A percentile compares a stretch with the other conserved stretches of the same genome.
Evolutionary conservation across 805 yeast genomes (phyloP).

Genomic region (Saturnispora silvae): DNA sequence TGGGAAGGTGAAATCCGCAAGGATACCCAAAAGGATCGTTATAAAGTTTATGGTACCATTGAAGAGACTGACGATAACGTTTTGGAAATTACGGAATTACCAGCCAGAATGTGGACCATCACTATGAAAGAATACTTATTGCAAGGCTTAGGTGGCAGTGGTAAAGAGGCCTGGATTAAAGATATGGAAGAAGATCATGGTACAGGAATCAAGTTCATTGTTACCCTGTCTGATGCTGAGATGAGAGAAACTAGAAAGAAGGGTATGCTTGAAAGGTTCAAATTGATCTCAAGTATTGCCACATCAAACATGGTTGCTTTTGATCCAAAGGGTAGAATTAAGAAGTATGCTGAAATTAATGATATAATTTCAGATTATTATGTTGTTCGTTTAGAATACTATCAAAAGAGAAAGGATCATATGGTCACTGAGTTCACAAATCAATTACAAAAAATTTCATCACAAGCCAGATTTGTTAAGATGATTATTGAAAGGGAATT

Average conservation of each 20-base stretch:
- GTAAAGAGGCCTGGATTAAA: slow-evolving; percentile 80
- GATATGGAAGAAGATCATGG: slow-evolving; percentile 95
- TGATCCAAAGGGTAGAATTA: slow-evolving; percentile 80
- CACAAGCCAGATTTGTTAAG: slow-evolving; percentile 86
- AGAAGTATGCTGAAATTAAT: slow-evolving; percentile 62
- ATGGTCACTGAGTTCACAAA: slow-evolving; percentile 58
- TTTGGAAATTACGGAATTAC: slow-evolving; percentile 83
- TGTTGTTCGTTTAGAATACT: slow-evolving; percentile 75
- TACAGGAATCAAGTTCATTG: slow-evolving; percentile 64
- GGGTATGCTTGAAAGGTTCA: slow-evolving; percentile 81
- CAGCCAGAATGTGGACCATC: slow-evolving; percentile 87
- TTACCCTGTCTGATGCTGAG: slow-evolving; percentile 65
- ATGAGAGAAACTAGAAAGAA: slow-evolving; percentile 67
- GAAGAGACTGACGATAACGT: slow-evolving; percentile 73
- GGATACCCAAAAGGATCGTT: slow-evolving; percentile 49
- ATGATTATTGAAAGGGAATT: slow-evolving; percentile 73
- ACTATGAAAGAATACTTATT: slow-evolving; percentile 78
- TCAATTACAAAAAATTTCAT: slow-evolving; percentile 61
- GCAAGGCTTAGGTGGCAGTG: slow-evolving; percentile 64
- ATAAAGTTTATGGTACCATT: slow-evolving; percentile 67
- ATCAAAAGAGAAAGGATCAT: slow-evolving; percentile 83
- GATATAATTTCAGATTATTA: slow-evolving; percentile 81
- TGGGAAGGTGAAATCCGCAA: slow-evolving; percentile 81
- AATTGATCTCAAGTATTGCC: slow-evolving; percentile 55
- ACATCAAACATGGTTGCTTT: slow-evolving; percentile 91